These are phyloP conservation scores for Cicer arietinum DNA, from an alignment of 306 rosid species.

Conservation along the genomic window DNA sequence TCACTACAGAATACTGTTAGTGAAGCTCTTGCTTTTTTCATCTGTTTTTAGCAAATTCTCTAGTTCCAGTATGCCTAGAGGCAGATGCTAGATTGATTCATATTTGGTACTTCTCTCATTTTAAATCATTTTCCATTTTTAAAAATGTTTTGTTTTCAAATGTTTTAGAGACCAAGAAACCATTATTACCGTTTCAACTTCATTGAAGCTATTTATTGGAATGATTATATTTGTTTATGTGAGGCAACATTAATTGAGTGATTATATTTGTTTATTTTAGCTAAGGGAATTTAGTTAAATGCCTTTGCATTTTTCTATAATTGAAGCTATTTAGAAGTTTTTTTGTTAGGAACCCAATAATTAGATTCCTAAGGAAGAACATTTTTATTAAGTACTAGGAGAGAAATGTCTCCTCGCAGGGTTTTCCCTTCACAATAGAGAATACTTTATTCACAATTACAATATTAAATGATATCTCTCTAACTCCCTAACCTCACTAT, in stretches of 20 bases:
- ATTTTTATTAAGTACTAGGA: no score
- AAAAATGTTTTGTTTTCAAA: slow-evolving; percentile 12
- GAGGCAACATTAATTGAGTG: neutral
- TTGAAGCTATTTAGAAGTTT: slow-evolving; percentile 10
- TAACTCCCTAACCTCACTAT: no score
- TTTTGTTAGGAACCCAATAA: no score
- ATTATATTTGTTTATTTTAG: slow-evolving; percentile 1
- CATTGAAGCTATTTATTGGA: neutral
- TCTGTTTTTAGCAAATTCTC: slow-evolving; percentile 14
- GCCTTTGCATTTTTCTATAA: neutral
- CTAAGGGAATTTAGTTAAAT: slow-evolving; percentile 6
- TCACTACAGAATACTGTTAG: slow-evolving; percentile 88
- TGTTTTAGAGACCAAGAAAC: slow-evolving; percentile 8
- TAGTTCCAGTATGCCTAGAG: slow-evolving; percentile 36
- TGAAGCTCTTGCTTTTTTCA: slow-evolving; percentile 32
- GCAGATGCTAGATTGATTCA: slow-evolving; percentile 37
- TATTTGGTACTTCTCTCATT: slow-evolving; percentile 14
- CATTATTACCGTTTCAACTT: neutral
- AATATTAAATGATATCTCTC: no score
- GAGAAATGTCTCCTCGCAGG: no score
- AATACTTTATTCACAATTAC: no score
- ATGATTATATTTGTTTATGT: neutral
- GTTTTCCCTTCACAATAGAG: no score
- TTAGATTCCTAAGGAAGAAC: no score
- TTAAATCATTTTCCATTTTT: neutral